phyloP scores from a whole-genome alignment of 305 asterid species.

The Ilex paraguariensis region DNA sequence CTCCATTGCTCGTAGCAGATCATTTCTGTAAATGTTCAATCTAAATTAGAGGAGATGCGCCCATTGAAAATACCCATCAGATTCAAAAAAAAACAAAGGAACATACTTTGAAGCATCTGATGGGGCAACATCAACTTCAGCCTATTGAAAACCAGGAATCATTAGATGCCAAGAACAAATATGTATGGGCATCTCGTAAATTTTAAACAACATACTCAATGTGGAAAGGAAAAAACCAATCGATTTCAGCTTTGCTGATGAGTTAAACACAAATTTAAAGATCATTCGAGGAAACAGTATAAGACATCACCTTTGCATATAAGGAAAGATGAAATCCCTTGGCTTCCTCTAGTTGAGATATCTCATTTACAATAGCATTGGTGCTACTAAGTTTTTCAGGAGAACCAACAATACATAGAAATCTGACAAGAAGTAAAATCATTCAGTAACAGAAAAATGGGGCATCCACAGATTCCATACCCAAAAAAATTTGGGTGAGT shows the following conservation, averaged over 20 bases:
- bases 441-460: neutral
- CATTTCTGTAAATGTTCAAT: slow-evolving; percentile 52
- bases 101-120: slow-evolving; percentile 86
- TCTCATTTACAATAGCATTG: slow-evolving; percentile 53
- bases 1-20: slow-evolving; percentile 80
- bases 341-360: slow-evolving; percentile 87
- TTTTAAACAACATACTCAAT: too few relatives aligned
- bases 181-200: too few relatives aligned
- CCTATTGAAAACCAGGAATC: slow-evolving; percentile 35
- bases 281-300: neutral
- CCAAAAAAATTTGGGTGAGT: too few relatives aligned
- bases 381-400: slow-evolving; percentile 41
- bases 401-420: slow-evolving; percentile 65
- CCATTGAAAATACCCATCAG: too few relatives aligned
- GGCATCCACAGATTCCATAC: neutral
- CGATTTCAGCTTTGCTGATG: too few relatives aligned
- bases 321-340: slow-evolving; percentile 69
- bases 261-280: too few relatives aligned
- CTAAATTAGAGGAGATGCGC: slow-evolving; percentile 15
- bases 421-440: slow-evolving; percentile 32
- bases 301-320: slow-evolving; percentile 54
- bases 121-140: slow-evolving; percentile 25
- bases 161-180: too few relatives aligned
- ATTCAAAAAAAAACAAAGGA: slow-evolving; percentile 12
- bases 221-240: too few relatives aligned